Base-by-base conservation (phyloP, 306 rosid genomes). In the Astragalus glycyphyllos region DNA sequence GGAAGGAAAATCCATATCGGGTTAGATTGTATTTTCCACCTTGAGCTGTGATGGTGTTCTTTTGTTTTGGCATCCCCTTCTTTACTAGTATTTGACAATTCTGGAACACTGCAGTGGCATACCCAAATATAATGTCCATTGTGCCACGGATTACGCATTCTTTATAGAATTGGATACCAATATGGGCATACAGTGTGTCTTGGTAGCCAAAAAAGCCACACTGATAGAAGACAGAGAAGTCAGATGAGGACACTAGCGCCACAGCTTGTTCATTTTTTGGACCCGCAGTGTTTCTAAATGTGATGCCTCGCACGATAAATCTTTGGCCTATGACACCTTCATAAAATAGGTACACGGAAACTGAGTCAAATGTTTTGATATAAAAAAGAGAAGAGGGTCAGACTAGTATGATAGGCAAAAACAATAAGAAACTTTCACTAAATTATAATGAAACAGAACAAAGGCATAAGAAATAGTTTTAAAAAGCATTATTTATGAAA, bases 21-120 rank as follows among this genome's bases (percentile, higher is more conserved):
- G 65, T 72, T 1, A 83, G 70, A 71, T 78, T 77, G 0, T 49
- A 3, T 56, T 71, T 83, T 12, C 87, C 81, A 1, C 90, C 90
- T 0, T 89, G 96, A 8, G 96, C 98, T 0, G 98, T 92, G 68
- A 92, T 69, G 46, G 94, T 86, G 82, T 92, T 92, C 61, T 87
- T 89, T 11, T 92, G 97, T 35, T 57, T 61, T 1, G 89, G 79
- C 4, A 87, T 79, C 31, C 94, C 94, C 41, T 81, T 69, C 56
- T 41, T 88, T 17, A 84, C 90, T 0, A 54, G 69, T n/a, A 92
- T 81, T 1, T 14, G 69, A 76, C 98, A 87, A 48, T 84, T 87
- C 15, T 92, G 98, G 64, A 92, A 89, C 7, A 92, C 85, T 0
- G 75, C 92, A 0, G 84, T 45, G 38, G 84, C 92, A 15, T 83